Base-by-base conservation (phyloP, 495 filamentous ascomycete genomes). In the Staphylotrichum tortipilum region DNA sequence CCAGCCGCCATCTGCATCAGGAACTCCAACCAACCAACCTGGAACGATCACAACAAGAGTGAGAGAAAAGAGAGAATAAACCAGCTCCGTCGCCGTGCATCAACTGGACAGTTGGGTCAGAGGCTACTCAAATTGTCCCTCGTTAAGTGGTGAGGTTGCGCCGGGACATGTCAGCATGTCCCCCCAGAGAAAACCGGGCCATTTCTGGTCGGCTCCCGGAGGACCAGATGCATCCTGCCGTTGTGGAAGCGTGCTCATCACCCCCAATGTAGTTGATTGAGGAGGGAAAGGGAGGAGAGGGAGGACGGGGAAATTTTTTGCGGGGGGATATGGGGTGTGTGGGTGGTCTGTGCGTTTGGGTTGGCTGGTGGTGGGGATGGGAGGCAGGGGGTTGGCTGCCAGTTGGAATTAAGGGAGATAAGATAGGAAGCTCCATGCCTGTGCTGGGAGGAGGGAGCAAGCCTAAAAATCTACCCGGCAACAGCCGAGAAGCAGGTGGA, bases 261-360 rank as follows among this genome's bases (percentile, higher is more conserved):
- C 57, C 47, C 69, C 73, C 70, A 72, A 69, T 78, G 60, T 79
- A 78, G 77, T 80, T 79, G 75, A 72, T 59, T 72, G 69, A 57
- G 57, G 63, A 68, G 59, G 48, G 60, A 66, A 52, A 58, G 24
- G 39, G 50, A 50, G 47, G 47, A 40, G 53, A 63, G 48, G 36
- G 43, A 47, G 7, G 12, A 47, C 17, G 44, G 44, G 28, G 41
- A 48, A 55, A 49, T 31, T 50, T 52, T 31, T 50, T 44, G 18
- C 43, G 37, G 1, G 36, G 33, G 30, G 39, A 50, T 42, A 40
- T 24, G 14, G 48, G 24, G 41, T 44, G 43, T 35, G 40, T 33
- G 22, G 44, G 38, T 31, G 54, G 48, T 18, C 34, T 14, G 51
- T 46, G 47, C 36, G 28, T 21, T 28, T 28, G 6, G 10, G 26